phyloP scores from a whole-genome alignment of 495 filamentous ascomycete species.

The Daldinia grandis region DNA sequence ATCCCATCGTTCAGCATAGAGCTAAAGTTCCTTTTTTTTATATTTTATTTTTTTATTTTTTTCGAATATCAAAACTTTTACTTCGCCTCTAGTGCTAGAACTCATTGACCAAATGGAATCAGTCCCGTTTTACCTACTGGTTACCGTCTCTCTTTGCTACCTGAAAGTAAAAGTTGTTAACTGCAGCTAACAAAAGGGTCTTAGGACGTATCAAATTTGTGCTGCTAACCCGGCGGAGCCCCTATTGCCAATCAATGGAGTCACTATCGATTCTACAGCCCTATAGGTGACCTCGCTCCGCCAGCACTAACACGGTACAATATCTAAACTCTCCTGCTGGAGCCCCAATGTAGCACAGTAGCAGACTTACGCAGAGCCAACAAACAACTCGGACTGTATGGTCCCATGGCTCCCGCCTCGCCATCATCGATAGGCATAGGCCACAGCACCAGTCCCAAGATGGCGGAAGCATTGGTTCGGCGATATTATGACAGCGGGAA shows the following conservation, averaged over 20 bases:
- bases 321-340: not conserved
- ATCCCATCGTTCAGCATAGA: not conserved
- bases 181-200: not conserved
- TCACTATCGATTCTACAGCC: not conserved
- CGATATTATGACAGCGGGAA: not conserved
- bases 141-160: not conserved
- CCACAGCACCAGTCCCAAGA: not conserved
- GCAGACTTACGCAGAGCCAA: not conserved
- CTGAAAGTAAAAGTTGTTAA: not conserved
- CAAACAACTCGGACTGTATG: not conserved
- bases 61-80: not conserved
- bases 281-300: not conserved
- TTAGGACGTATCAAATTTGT: not conserved
- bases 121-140: not conserved
- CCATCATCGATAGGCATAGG: not conserved
- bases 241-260: not conserved
- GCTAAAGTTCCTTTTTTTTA: not conserved
- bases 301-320: not conserved
- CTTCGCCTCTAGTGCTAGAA: not conserved
- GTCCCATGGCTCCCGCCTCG: not conserved
- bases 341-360: not conserved
- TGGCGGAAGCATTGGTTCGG: slow-evolving; percentile 1
- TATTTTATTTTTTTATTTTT: not conserved
- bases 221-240: not conserved
- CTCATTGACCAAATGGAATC: not conserved